Conservation (phyloP, 805 yeast genomes). For the Ogataea corticis region DNA sequence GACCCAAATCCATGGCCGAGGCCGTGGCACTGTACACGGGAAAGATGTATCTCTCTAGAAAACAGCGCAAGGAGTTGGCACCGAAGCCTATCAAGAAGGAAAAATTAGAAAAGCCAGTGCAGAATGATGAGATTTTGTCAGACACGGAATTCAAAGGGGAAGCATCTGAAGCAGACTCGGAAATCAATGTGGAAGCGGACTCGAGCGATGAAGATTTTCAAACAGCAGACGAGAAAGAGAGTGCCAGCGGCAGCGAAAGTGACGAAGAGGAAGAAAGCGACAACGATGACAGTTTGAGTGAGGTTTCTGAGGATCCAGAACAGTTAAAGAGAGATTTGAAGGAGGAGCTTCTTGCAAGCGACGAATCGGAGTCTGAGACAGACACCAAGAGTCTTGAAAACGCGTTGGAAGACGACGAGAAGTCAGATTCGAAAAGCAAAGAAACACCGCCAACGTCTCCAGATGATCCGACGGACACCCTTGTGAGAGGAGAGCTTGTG, state of each 20-base stretch:
- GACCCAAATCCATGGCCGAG: constrained; percentile 54
- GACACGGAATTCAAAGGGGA: constrained; percentile 12
- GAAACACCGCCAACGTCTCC: constrained; percentile 39
- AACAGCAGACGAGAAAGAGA: constrained; percentile 30
- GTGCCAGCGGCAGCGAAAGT: constrained; percentile 12
- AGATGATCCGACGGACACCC: constrained; percentile 27
- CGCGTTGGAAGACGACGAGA: constrained; percentile 29
- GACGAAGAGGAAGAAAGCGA: constrained; percentile 12
- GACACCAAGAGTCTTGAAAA: constrained; percentile 17
- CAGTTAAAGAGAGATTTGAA: constrained; percentile 30
- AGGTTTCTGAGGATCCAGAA: constrained; percentile 20
- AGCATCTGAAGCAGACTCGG: constrained; percentile 3
- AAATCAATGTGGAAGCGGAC: constrained; percentile 23
- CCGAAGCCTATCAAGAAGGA: constrained; percentile 25
- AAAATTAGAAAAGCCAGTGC: not conserved
- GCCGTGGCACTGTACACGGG: constrained; percentile 61
- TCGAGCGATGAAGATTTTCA: constrained; percentile 31
- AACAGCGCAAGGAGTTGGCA: constrained; percentile 36
- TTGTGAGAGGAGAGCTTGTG: constrained; percentile 19
- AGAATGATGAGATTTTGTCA: constrained; percentile 8
- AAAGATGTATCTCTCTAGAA: constrained; percentile 51
- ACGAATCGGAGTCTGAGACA: constrained; percentile 15
- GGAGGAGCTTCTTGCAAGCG: constrained; percentile 34
- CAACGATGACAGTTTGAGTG: constrained; percentile 8
- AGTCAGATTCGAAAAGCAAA: constrained; percentile 16